Percentiles rank a stretch among this genome's conserved stretches.
Conservation (phyloP, 495 filamentous ascomycete species). For the Monascus purpureus region DNA sequence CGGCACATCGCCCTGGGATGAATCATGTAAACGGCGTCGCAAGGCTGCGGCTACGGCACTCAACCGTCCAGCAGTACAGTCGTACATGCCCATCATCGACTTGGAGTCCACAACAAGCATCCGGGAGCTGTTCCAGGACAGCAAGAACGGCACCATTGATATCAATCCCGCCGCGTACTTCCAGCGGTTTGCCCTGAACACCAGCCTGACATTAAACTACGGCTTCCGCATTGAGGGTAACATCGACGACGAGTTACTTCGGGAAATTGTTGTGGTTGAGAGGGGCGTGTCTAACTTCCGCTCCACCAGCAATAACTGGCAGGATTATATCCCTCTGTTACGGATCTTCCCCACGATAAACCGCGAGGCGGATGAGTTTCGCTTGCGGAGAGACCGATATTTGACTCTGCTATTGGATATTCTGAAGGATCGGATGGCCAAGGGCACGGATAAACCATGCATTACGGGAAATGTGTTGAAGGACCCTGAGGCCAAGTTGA, state of each 20-base stretch:
- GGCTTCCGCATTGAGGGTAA: slow-evolving; percentile 48
- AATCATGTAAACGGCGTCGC: slow-evolving; percentile 53
- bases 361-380: slow-evolving; percentile 38
- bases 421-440: slow-evolving; percentile 43
- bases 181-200: slow-evolving; percentile 53
- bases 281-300: slow-evolving; percentile 49
- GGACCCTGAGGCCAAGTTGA: slow-evolving; percentile 46
- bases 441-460: slow-evolving; percentile 53
- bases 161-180: slow-evolving; percentile 53
- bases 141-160: slow-evolving; percentile 39
- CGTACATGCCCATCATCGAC: slow-evolving; percentile 62
- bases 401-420: slow-evolving; percentile 43
- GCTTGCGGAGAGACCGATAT: slow-evolving; percentile 41
- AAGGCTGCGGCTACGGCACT: slow-evolving; percentile 59
- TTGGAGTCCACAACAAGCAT: slow-evolving; percentile 52
- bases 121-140: slow-evolving; percentile 46
- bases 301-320: slow-evolving; percentile 55
- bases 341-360: slow-evolving; percentile 42
- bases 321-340: slow-evolving; percentile 53
- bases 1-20: slow-evolving; percentile 62
- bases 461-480: slow-evolving; percentile 57
- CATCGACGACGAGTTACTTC: slow-evolving; percentile 41
- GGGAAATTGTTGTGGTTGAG: slow-evolving; percentile 51
- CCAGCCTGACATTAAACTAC: slow-evolving; percentile 52
- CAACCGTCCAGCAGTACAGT: slow-evolving; percentile 50